phyloP scores from a whole-genome alignment of 2,329 filamentous ascomycete species.

The Helotiales sp. region DNA sequence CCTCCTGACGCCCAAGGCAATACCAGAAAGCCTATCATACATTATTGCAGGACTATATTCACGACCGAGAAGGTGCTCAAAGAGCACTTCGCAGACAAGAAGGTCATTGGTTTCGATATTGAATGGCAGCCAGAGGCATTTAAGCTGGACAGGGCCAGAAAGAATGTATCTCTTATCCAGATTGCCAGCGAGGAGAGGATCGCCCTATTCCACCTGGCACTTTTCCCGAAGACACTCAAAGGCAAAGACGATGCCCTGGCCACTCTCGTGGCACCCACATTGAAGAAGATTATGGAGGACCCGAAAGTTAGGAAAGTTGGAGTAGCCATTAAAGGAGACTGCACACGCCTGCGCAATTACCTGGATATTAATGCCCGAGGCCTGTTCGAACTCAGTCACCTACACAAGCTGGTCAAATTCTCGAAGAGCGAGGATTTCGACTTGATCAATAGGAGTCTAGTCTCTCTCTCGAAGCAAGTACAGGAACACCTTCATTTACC shows the following conservation, averaged over 20 bases:
- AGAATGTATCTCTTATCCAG: constrained; percentile 80
- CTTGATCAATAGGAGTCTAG: constrained; percentile 64
- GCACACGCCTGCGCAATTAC: constrained; percentile 65
- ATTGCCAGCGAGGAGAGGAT: constrained; percentile 76
- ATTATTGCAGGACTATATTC: constrained; percentile 72
- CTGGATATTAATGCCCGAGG: constrained; percentile 65
- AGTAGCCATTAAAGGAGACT: constrained; percentile 72
- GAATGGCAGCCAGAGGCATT: constrained; percentile 70
- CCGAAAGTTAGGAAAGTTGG: constrained; percentile 71
- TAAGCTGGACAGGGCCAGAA: constrained; percentile 51
- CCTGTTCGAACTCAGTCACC: constrained; percentile 78
- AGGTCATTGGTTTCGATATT: constrained; percentile 82
- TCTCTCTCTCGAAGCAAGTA: constrained; percentile 69
- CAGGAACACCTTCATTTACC: constrained; percentile 71
- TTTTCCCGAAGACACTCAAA: constrained; percentile 46
- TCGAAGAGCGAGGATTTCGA: constrained; percentile 48
- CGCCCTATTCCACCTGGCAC: constrained; percentile 77
- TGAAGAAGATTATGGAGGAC: constrained; percentile 73
- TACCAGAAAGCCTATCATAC: constrained; percentile 54
- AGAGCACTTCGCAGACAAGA: constrained; percentile 65
- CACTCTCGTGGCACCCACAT: constrained; percentile 67
- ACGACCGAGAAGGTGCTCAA: constrained; percentile 67
- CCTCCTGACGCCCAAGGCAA: constrained; percentile 43
- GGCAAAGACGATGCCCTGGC: constrained; percentile 25
- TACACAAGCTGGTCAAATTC: constrained; percentile 76